A percentile compares a stretch with the other conserved stretches of the same genome.
phyloP scores from a whole-genome alignment of 1,139 yeast species.

The Magnusiomyces fungicola region DNA sequence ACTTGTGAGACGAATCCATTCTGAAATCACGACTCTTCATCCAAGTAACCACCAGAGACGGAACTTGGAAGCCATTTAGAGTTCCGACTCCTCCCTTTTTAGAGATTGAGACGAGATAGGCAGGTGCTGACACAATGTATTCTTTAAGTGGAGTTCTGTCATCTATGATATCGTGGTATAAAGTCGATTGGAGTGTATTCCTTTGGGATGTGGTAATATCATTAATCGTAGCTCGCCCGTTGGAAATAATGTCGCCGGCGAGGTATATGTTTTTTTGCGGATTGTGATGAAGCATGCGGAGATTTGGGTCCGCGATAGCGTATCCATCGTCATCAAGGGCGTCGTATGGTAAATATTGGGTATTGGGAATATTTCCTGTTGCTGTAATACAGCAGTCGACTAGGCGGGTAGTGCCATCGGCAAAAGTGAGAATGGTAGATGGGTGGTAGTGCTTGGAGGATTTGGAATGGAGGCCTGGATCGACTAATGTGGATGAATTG shows the following conservation, averaged over 20 bases:
- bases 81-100: constrained; percentile 15
- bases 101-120: constrained; percentile 13
- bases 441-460: background rate
- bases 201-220: constrained; percentile 12
- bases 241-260: constrained; percentile 12
- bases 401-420: constrained; percentile 8
- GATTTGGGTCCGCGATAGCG: constrained; percentile 11
- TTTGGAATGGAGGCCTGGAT: background rate
- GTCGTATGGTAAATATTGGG: constrained; percentile 8
- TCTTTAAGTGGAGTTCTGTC: constrained; percentile 3
- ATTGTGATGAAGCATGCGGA: constrained; percentile 12
- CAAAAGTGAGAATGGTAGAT: constrained; percentile 12
- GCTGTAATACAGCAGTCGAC: constrained; percentile 16
- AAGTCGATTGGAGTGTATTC: constrained; percentile 8
- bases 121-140: constrained; percentile 7
- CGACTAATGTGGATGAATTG: background rate
- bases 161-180: constrained; percentile 12
- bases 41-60: constrained; percentile 13
- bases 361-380: constrained; percentile 14
- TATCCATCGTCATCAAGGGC: constrained; percentile 12
- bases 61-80: constrained; percentile 11
- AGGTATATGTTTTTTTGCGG: constrained; percentile 12
- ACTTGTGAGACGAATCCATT: constrained; percentile 8
- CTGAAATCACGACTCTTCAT: constrained; percentile 13
- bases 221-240: constrained; percentile 11